Evolutionary conservation across 768 basidiomycete genomes (phyloP).

Genomic region (Calocybe gangraenosa): DNA sequence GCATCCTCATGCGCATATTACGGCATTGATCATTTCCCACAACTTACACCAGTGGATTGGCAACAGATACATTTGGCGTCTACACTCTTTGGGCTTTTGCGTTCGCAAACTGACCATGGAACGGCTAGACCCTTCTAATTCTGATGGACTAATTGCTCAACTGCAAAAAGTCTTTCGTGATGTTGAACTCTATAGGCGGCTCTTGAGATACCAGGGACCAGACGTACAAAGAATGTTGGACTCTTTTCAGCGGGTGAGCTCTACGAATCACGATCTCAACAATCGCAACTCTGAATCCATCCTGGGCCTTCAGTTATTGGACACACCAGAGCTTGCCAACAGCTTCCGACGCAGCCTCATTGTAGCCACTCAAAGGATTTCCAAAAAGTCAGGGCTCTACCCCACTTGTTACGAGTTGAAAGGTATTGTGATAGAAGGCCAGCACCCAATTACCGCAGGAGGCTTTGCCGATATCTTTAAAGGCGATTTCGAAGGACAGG

Average conservation of each 20-base stretch:
- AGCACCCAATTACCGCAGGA: slow-evolving; percentile 7
- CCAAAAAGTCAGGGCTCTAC: slow-evolving; percentile 1
- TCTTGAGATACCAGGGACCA: neutral
- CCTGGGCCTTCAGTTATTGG: neutral
- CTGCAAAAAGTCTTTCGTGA: neutral
- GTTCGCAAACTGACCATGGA: no score
- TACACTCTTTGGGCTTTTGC: no score
- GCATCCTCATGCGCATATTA: no score
- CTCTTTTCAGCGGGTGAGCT: slow-evolving; percentile 2
- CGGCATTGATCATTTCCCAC: no score
- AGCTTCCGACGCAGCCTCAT: slow-evolving; percentile 4
- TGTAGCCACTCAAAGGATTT: slow-evolving; percentile 8
- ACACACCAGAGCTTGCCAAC: no score
- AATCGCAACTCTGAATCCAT: neutral
- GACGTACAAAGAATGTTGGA: slow-evolving; percentile 5
- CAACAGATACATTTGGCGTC: no score
- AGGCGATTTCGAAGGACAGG: slow-evolving; percentile 2
- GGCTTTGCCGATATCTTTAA: slow-evolving; percentile 11
- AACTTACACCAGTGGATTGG: no score
- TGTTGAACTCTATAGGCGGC: neutral
- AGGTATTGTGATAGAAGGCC: neutral
- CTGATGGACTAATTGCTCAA: neutral
- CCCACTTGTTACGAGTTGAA: slow-evolving; percentile 7
- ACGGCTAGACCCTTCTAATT: no score
- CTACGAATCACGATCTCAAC: no score